A percentile compares a stretch with the other conserved stretches of the same genome.
phyloP scores from a whole-genome alignment of 2,329 filamentous ascomycete species.

The Coniella vitis region DNA sequence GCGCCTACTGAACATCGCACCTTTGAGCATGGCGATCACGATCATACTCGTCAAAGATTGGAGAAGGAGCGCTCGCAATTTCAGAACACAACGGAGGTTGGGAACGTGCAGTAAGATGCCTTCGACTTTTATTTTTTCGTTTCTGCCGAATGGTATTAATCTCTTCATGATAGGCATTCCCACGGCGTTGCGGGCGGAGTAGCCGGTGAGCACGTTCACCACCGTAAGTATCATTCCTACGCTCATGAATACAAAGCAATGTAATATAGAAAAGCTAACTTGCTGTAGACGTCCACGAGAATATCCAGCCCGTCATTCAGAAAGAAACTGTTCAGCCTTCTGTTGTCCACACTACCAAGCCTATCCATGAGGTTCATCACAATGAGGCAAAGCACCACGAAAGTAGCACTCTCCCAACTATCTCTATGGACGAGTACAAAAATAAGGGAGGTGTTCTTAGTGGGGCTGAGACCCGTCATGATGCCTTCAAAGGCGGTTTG shows the following conservation, averaged over 20 bases:
- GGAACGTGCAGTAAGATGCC: not conserved
- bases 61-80: conserved; percentile 48
- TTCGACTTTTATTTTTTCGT: not conserved
- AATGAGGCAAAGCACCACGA: conserved; percentile 59
- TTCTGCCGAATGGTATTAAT: too few species aligned
- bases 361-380: conserved; percentile 67
- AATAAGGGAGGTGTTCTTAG: conserved; percentile 44
- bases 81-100: conserved; percentile 37
- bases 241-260: not conserved
- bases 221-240: conserved; percentile 22
- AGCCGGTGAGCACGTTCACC: conserved; percentile 55
- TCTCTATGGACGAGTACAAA: conserved; percentile 58
- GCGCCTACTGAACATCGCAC: conserved; percentile 52
- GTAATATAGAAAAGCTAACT: not conserved
- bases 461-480: conserved; percentile 25
- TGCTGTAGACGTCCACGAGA: conserved; percentile 50
- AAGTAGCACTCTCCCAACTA: conserved; percentile 55
- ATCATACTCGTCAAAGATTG: conserved; percentile 38
- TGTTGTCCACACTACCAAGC: conserved; percentile 64
- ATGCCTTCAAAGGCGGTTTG: not conserved
- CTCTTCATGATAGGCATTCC: not conserved
- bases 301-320: conserved; percentile 63
- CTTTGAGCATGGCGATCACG: conserved; percentile 53
- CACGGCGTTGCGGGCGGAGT: not conserved
- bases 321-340: conserved; percentile 62